Evolutionary conservation across 352 stramenopile genomes (phyloP), one percentile per base, ranked within the genome.

Genomic region (Phytophthora gonapodyides): DNA sequence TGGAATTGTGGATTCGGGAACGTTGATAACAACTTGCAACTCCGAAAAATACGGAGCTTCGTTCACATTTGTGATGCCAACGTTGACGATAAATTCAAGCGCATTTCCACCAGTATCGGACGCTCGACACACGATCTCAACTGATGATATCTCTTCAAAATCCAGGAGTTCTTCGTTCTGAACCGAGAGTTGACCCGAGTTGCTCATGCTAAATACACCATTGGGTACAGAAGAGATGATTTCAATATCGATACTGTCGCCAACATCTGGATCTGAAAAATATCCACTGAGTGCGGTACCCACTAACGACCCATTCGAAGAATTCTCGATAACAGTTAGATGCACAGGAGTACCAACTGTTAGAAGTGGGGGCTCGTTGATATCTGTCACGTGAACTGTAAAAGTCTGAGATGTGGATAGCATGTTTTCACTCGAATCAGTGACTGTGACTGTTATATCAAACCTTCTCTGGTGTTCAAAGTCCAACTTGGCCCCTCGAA

Each of bases 381-480:
- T 15, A 12, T 73, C 53, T 9, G 16, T 21, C 3, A 73, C 34
- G 11, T 50, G 3, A 2, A 73, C 37, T 9, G 31, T 52, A 36
- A 66, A 73, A 1, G 27, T 62, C n/a, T 65, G 41, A 0, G 59
- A 56, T 9, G 47, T 34, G 38, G 70, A 74, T 10, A 83, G 27
- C 12, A 47, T 38, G 27, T 72, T 70, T 6, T 63, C 24, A 15
- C 61, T 67, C 10, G 43, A 37, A 45, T 88, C 78, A 0, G 66
- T 73, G 2, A 73, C 71, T n/a, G 64, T 85, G 19, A 82, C 57
- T 1, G 41, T 45, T 12, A 88, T 54, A 7, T 75, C 61, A 50
- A 88, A 83, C 0, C 40, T 36, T 4, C 51, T 45, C 17, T 71
- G 56, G 7, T 55, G 47, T 42, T 88, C 79, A 54, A 71, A 88